phyloP scores from a whole-genome alignment of 2,329 filamentous ascomycete genomes.

The Coniochaeta pulveracea region DNA sequence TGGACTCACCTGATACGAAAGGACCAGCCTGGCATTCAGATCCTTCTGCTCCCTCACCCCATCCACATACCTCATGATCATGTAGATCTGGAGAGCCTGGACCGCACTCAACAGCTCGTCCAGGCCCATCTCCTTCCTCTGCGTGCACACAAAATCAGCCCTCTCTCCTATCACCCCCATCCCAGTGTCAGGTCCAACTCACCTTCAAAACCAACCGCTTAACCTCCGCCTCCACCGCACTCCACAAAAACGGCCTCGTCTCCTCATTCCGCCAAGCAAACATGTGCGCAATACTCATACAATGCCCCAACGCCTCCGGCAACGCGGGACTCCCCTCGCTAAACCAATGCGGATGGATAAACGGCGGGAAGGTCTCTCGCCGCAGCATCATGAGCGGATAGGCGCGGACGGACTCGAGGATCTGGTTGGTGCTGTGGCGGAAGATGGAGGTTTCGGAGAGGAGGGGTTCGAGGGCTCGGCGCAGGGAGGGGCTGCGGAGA shows the following conservation, averaged over 20 bases:
- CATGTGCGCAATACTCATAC: constrained; percentile 14
- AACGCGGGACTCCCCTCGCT: constrained; percentile 3
- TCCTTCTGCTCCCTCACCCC: neutral
- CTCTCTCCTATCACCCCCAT: too few species aligned
- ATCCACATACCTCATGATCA: constrained; percentile 3
- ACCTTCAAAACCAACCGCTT: constrained; percentile 1
- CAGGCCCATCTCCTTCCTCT: neutral
- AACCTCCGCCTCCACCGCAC: constrained; percentile 9
- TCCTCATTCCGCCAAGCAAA: constrained; percentile 11
- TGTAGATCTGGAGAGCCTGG: constrained; percentile 2
- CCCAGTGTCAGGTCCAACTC: too few species aligned
- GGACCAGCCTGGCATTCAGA: neutral
- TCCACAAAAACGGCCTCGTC: constrained; percentile 10
- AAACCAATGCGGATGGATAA: constrained; percentile 12
- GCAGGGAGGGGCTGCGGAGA: neutral
- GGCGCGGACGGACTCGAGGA: constrained; percentile 7
- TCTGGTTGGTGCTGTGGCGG: neutral
- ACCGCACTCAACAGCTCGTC: neutral
- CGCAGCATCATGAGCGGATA: constrained; percentile 13
- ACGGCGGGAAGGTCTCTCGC: constrained; percentile 13
- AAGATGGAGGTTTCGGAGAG: neutral
- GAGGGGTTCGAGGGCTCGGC: neutral
- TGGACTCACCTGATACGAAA: constrained; percentile 1
- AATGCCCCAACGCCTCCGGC: constrained; percentile 9
- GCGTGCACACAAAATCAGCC: neutral